A percentile compares a stretch with the other conserved stretches of the same genome.
Evolutionary conservation across 495 filamentous ascomycete genomes (phyloP).

Genomic region (Talaromyces proteolyticus): DNA sequence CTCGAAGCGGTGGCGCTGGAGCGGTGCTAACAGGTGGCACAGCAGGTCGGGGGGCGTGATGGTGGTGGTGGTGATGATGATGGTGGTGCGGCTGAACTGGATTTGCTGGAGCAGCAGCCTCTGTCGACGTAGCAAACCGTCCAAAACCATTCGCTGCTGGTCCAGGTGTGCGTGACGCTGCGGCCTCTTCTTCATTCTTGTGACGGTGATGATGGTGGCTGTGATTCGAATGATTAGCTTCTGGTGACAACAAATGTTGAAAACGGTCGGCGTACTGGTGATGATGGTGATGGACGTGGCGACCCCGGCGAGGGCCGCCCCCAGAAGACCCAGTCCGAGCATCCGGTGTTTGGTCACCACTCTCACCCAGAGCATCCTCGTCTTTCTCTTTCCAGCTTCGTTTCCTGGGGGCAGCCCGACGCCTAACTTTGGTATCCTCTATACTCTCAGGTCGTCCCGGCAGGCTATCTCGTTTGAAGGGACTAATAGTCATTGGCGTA

Average conservation of each 20-base stretch:
- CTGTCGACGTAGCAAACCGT: constrained; percentile 27
- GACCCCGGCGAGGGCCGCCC: constrained; percentile 49
- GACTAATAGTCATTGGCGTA: constrained; percentile 52
- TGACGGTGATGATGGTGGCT: constrained; percentile 76
- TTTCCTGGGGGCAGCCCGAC: constrained; percentile 51
- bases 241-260: constrained; percentile 17
- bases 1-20: constrained; percentile 43
- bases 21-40: constrained; percentile 22
- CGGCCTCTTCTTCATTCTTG: constrained; percentile 57
- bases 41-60: constrained; percentile 32
- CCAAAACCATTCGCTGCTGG: constrained; percentile 22
- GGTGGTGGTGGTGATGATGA: constrained; percentile 54
- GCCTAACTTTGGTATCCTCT: constrained; percentile 31
- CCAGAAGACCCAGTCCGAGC: constrained; percentile 51
- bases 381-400: constrained; percentile 50
- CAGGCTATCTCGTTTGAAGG: constrained; percentile 42
- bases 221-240: constrained; percentile 20
- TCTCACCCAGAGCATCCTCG: constrained; percentile 47
- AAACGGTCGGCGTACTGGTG: constrained; percentile 61
- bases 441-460: constrained; percentile 28
- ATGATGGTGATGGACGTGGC: constrained; percentile 50
- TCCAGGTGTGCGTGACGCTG: constrained; percentile 27
- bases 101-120: constrained; percentile 34
- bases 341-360: constrained; percentile 51
- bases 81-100: constrained; percentile 36